These are phyloP conservation scores for Trebouxia sp. DNA, from an alignment of 139 green algal genomes.

Conservation along the genomic window DNA sequence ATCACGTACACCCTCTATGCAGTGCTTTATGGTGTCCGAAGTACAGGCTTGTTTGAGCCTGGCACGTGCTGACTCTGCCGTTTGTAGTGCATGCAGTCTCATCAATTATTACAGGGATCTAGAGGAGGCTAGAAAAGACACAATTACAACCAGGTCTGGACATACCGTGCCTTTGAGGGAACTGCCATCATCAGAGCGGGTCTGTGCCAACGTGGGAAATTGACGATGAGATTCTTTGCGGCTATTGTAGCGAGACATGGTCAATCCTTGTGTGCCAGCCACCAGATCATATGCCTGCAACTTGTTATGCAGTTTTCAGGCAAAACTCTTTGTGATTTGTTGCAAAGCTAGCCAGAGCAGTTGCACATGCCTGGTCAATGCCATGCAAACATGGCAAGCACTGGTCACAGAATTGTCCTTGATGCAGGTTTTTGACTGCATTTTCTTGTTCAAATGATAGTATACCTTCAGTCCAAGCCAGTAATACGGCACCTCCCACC, in stretches of 20 bases:
- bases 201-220: constrained; percentile 79
- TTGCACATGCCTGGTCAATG: neutral
- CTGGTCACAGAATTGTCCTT: neutral
- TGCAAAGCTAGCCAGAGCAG: neutral
- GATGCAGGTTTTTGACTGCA: too few species aligned
- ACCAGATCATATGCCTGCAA: constrained; percentile 88
- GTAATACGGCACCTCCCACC: constrained; percentile 98
- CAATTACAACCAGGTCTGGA: neutral
- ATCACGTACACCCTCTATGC: too few species aligned
- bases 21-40: too few species aligned
- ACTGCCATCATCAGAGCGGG: constrained; percentile 43
- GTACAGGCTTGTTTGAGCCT: too few species aligned
- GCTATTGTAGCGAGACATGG: constrained; percentile 75
- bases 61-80: too few species aligned
- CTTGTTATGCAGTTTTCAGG: neutral
- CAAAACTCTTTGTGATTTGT: neutral
- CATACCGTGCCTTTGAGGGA: constrained; percentile 79
- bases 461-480: constrained; percentile 85
- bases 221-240: constrained; percentile 58
- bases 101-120: too few species aligned
- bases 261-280: constrained; percentile 75
- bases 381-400: neutral
- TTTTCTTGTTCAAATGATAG: too few species aligned
- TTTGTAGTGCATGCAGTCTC: too few species aligned
- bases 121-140: neutral